These are phyloP conservation scores for Cryphonectria radicalis DNA, from an alignment of 2,329 filamentous ascomycete species.

Conservation along the genomic window DNA sequence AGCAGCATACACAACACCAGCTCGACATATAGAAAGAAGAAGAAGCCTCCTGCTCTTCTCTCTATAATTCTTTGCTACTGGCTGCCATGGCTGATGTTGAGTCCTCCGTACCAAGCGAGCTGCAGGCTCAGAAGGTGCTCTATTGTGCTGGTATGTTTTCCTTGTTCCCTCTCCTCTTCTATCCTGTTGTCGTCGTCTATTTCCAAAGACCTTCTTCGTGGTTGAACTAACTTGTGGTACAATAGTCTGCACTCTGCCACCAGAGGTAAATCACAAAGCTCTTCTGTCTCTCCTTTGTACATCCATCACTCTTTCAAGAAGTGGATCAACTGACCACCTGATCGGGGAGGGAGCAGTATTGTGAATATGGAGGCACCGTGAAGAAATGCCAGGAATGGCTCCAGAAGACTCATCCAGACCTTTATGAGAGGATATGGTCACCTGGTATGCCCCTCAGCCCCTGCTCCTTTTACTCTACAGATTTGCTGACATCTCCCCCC, in stretches of 20 bases:
- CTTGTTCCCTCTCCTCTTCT: conserved; percentile 11
- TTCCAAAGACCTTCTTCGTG: not conserved
- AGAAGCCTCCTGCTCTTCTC: not conserved
- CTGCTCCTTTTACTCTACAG: not conserved
- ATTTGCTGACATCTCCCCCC: conserved; percentile 24
- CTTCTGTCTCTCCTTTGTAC: not conserved
- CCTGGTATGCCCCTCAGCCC: conserved; percentile 60
- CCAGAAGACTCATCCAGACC: conserved; percentile 68
- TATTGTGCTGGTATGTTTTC: conserved; percentile 63
- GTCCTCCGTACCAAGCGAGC: conserved; percentile 49
- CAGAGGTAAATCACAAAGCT: conserved; percentile 56
- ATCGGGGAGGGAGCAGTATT: conserved; percentile 69
- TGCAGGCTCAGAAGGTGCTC: conserved; percentile 55
- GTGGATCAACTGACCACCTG: conserved; percentile 10
- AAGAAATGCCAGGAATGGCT: conserved; percentile 99
- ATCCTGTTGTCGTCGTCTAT: conserved; percentile 1
- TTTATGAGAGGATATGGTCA: conserved; percentile 85
- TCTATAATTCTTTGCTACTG: not conserved
- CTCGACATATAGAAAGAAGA: not conserved
- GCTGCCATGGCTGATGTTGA: conserved; percentile 59
- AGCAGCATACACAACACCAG: not conserved
- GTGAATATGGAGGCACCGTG: conserved; percentile 94
- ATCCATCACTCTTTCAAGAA: not conserved
- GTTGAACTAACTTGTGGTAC: conserved; percentile 25
- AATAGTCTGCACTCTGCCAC: conserved; percentile 68